Conservation (phyloP, 129 eudicot genomes). For the Tanacetum coccineum region DNA sequence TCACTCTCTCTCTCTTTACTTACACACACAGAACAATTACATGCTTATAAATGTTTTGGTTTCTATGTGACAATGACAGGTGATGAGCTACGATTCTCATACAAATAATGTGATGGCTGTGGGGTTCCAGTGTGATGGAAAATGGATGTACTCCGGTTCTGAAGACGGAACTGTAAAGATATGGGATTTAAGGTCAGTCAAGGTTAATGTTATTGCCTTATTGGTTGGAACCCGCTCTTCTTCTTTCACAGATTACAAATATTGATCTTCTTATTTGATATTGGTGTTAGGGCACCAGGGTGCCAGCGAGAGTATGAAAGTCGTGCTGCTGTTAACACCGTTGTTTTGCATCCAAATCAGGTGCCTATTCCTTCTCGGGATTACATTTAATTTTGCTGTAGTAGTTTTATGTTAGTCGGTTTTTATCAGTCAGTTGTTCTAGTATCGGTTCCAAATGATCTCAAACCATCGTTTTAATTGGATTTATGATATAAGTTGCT, state of each 20-base stretch:
- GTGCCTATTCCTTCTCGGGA: conserved; percentile 29
- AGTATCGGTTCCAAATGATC: neutral
- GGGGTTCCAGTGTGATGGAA: conserved; percentile 93
- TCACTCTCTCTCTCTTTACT: neutral
- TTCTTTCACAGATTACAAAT: neutral
- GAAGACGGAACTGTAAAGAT: conserved; percentile 98
- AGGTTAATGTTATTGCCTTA: conserved; percentile 10
- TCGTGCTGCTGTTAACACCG: conserved; percentile 98
- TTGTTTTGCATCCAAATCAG: conserved; percentile 99
- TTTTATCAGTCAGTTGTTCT: neutral
- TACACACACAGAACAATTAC: neutral
- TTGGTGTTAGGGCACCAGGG: conserved; percentile 76
- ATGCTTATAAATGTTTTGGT: neutral
- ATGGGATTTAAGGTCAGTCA: conserved; percentile 88
- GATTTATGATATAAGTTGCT: neutral
- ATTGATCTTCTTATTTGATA: conserved; percentile 13
- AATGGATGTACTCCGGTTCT: conserved; percentile 99
- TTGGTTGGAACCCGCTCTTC: neutral
- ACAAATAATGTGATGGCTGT: conserved; percentile 96
- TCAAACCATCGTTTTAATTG: neutral
- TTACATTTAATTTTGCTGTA: neutral
- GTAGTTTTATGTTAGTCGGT: neutral
- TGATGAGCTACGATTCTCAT: conserved; percentile 98
- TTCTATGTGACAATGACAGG: conserved; percentile 41
- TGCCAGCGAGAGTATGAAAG: conserved; percentile 99